These are phyloP conservation scores for Closterium sp. DNA, from an alignment of 139 green algal genomes.

Conservation along the genomic window DNA sequence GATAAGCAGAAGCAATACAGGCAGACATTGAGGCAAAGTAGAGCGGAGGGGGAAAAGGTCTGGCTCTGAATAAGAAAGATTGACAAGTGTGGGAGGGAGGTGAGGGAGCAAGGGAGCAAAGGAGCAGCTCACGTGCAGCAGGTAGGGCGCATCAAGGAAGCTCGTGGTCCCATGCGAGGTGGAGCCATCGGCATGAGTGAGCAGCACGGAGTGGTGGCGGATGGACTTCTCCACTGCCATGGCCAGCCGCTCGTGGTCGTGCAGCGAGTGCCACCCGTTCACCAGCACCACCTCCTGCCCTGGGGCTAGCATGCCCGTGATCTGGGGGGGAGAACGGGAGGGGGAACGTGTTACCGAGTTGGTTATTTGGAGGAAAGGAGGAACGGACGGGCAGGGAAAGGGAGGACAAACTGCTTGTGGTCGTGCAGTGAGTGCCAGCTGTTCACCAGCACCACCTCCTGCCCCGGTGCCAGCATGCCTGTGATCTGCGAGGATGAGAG, in stretches of 20 bases:
- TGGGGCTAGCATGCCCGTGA: slow-evolving; percentile 26
- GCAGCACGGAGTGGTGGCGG: neutral
- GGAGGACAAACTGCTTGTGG: slow-evolving; percentile 40
- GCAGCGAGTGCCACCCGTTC: slow-evolving; percentile 38
- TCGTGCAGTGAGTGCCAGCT: slow-evolving; percentile 46
- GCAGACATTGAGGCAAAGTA: neutral
- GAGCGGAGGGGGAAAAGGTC: neutral
- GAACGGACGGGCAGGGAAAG: neutral
- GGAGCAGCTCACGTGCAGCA: neutral
- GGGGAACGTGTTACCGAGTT: no score
- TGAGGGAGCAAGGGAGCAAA: neutral
- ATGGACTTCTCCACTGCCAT: slow-evolving; percentile 32
- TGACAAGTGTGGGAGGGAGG: no score
- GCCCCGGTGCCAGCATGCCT: slow-evolving; percentile 20
- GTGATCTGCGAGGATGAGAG: slow-evolving; percentile 1
- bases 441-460: slow-evolving; percentile 48
- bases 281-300: slow-evolving; percentile 52
- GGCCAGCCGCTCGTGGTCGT: slow-evolving; percentile 51
- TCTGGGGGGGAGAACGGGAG: slow-evolving; percentile 15
- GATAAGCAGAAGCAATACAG: neutral
- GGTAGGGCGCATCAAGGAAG: slow-evolving; percentile 29
- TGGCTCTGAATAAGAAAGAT: no score
- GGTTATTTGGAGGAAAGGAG: no score
- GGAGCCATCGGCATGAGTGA: neutral
- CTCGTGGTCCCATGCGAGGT: neutral